Conservation (phyloP, 495 filamentous ascomycete species). For the Saxophila tyrrhenica region DNA sequence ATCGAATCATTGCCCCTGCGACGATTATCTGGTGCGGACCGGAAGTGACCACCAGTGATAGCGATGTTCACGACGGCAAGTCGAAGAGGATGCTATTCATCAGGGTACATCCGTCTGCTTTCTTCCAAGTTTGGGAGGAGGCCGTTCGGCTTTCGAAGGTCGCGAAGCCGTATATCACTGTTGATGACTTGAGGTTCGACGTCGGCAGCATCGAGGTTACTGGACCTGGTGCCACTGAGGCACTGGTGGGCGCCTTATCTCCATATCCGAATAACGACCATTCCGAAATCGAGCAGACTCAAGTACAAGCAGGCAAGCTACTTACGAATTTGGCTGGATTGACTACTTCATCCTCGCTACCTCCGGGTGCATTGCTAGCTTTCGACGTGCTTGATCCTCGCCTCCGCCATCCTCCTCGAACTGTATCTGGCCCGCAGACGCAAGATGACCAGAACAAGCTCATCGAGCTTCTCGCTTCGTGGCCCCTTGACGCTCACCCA, state of each 20-base stretch:
- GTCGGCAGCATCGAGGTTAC: conserved; percentile 86
- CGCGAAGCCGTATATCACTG: conserved; percentile 56
- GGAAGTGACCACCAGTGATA: conserved; percentile 25
- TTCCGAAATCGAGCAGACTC: conserved; percentile 28
- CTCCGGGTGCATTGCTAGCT: conserved; percentile 55
- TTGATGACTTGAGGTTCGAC: conserved; percentile 90
- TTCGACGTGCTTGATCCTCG: conserved; percentile 74
- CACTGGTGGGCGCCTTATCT: conserved; percentile 59
- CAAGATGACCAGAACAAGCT: conserved; percentile 39
- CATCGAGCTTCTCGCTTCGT: conserved; percentile 48
- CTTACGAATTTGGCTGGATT: conserved; percentile 59
- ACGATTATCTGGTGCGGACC: conserved; percentile 58
- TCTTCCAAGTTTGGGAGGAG: conserved; percentile 71
- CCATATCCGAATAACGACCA: conserved; percentile 45
- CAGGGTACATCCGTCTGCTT: conserved; percentile 78
- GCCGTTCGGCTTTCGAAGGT: conserved; percentile 57
- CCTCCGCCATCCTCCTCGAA: conserved; percentile 56
- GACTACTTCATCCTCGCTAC: conserved; percentile 67
- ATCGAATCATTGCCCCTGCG: conserved; percentile 60
- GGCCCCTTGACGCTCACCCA: conserved; percentile 55
- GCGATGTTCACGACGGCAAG: conserved; percentile 25
- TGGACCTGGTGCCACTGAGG: conserved; percentile 74
- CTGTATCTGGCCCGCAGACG: conserved; percentile 27
- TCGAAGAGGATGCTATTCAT: conserved; percentile 54
- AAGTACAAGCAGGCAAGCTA: conserved; percentile 27